Percentiles rank a stretch among this genome's conserved stretches.
phyloP scores from a whole-genome alignment of 345 rosid species.

The Hevea brasiliensis region DNA sequence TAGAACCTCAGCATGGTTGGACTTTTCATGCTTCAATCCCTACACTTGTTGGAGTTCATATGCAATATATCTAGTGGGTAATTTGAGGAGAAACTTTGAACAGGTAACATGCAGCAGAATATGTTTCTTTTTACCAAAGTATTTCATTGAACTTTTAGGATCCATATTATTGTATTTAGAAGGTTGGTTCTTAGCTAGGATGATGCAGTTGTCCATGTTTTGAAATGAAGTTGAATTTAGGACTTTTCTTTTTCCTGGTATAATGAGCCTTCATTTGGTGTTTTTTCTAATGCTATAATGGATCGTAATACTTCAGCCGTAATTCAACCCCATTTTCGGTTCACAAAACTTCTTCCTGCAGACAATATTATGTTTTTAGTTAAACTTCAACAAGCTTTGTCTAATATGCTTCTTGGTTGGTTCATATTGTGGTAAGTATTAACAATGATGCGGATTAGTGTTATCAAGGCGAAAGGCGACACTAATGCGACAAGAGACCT shows the following conservation, averaged over 20 bases:
- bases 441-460: no score
- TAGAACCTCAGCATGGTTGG: conserved; percentile 6
- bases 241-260: neutral
- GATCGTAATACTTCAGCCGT: neutral
- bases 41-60: conserved; percentile 18
- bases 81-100: conserved; percentile 23
- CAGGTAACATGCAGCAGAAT: conserved; percentile 25
- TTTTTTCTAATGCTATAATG: neutral
- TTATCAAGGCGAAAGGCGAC: no score
- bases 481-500: no score
- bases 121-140: conserved; percentile 3
- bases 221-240: neutral
- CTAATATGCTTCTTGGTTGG: neutral
- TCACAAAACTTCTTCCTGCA: neutral
- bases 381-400: no score
- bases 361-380: neutral
- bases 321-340: neutral
- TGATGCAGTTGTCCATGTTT: conserved; percentile 1
- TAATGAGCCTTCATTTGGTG: conserved; percentile 4
- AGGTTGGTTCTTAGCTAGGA: conserved; percentile 2
- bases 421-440: neutral
- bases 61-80: conserved; percentile 15
- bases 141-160: neutral
- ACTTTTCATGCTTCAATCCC: conserved; percentile 10
- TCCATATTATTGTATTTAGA: conserved; percentile 6